Conservation (phyloP, 148 eudicot species). For the Oxyria digyna region DNA sequence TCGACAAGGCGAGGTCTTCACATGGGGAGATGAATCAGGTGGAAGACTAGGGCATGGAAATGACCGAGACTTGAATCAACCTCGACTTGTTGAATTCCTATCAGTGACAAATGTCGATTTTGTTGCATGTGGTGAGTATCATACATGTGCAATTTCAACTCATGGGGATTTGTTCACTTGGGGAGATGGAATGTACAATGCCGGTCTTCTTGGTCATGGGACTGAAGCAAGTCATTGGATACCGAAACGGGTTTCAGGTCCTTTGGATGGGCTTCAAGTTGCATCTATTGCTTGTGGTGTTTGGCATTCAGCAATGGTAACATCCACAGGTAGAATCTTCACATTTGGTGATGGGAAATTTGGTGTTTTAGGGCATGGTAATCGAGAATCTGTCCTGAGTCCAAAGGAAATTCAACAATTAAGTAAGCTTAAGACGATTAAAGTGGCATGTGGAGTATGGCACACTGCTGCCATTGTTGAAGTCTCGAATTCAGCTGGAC, state of each 20-base stretch:
- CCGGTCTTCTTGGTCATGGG: conserved; percentile 85
- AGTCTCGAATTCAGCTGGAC: conserved; percentile 34
- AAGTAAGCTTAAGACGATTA: conserved; percentile 61
- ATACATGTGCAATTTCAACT: conserved; percentile 74
- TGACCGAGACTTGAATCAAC: conserved; percentile 58
- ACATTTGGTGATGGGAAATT: conserved; percentile 94
- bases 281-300: conserved; percentile 71
- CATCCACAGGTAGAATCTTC: conserved; percentile 70
- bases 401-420: conserved; percentile 88
- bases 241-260: conserved; percentile 79
- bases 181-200: conserved; percentile 89
- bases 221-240: conserved; percentile 83
- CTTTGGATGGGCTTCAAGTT: conserved; percentile 77
- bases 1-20: conserved; percentile 83
- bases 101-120: conserved; percentile 53
- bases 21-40: conserved; percentile 97
- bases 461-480: conserved; percentile 95
- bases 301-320: conserved; percentile 86
- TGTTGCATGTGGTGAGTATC: conserved; percentile 94
- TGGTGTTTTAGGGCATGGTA: conserved; percentile 87
- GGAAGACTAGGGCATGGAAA: conserved; percentile 92
- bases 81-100: conserved; percentile 62
- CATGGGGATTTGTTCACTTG: conserved; percentile 83
- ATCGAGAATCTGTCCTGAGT: conserved; percentile 46
- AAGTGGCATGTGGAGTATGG: conserved; percentile 96